Evolutionary conservation across 2,329 filamentous ascomycete species (phyloP).

Genomic region (Zymoseptoria crescenta): DNA sequence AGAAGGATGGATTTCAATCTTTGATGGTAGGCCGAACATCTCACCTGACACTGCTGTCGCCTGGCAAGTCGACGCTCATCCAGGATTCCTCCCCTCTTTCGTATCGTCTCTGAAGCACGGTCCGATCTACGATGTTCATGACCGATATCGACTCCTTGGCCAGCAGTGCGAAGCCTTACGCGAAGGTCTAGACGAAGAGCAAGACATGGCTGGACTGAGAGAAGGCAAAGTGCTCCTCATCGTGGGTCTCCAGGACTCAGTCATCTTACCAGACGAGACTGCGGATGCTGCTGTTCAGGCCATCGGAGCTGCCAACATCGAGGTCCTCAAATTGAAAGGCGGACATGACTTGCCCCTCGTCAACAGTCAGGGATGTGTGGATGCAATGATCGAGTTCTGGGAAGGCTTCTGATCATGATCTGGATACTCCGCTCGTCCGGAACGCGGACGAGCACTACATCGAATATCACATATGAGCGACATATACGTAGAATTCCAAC

Average conservation of each 20-base stretch:
- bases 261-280: constrained; percentile 59
- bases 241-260: constrained; percentile 57
- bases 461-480: neutral
- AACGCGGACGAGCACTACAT: neutral
- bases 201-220: constrained; percentile 29
- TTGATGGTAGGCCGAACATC: constrained; percentile 44
- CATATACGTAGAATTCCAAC: neutral
- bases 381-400: constrained; percentile 42
- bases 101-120: constrained; percentile 62
- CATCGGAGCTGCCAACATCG: constrained; percentile 51
- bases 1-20: constrained; percentile 32
- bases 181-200: constrained; percentile 17
- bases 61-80: constrained; percentile 62
- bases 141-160: constrained; percentile 54
- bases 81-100: constrained; percentile 62
- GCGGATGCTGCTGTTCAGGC: constrained; percentile 51
- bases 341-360: constrained; percentile 65
- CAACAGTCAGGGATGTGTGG: constrained; percentile 50
- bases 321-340: constrained; percentile 50
- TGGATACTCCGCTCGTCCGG: neutral
- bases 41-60: constrained; percentile 55
- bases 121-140: constrained; percentile 58
- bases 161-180: constrained; percentile 41
- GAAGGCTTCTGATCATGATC: constrained; percentile 2
- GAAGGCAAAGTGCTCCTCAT: constrained; percentile 55